Evolutionary conservation across 495 filamentous ascomycete species (phyloP).

Genomic region (Aspergillus nidulans): DNA sequence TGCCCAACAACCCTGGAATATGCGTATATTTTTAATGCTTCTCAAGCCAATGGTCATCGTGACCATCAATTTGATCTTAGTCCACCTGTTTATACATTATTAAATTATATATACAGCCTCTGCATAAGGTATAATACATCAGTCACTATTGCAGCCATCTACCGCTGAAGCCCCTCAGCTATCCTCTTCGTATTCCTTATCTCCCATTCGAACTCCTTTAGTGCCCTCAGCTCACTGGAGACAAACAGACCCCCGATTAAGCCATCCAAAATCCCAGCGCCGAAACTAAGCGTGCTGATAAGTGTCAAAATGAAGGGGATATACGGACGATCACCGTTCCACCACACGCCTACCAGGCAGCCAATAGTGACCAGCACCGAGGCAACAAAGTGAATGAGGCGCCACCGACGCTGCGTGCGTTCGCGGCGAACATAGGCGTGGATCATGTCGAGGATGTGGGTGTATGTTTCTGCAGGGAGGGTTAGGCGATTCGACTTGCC

Average conservation of each 20-base stretch:
- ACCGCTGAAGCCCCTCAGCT: conserved; percentile 20
- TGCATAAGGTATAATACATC: not conserved
- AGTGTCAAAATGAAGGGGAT: conserved; percentile 78
- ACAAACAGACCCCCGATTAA: conserved; percentile 85
- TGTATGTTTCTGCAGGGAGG: conserved; percentile 53
- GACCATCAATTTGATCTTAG: no score
- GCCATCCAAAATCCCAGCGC: conserved; percentile 73
- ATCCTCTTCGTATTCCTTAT: conserved; percentile 61
- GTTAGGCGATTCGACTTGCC: conserved; percentile 36
- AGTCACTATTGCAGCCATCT: not conserved
- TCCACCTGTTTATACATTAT: no score
- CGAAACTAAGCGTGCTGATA: conserved; percentile 69
- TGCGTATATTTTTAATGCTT: no score
- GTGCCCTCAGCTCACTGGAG: conserved; percentile 69
- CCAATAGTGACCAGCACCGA: conserved; percentile 61
- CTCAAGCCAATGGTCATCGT: no score
- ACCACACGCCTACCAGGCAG: conserved; percentile 82
- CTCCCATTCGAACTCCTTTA: conserved; percentile 97
- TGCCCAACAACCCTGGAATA: no score
- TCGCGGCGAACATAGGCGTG: conserved; percentile 63
- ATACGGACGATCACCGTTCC: conserved; percentile 63
- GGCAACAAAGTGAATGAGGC: conserved; percentile 66
- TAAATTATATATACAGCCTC: not conserved
- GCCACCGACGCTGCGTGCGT: conserved; percentile 60
- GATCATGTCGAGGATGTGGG: conserved; percentile 66